Percentiles rank a stretch among this genome's conserved stretches.
Evolutionary conservation across 805 yeast genomes (phyloP).

Genomic region (Cyberlindnera xishuangbannaensis): DNA sequence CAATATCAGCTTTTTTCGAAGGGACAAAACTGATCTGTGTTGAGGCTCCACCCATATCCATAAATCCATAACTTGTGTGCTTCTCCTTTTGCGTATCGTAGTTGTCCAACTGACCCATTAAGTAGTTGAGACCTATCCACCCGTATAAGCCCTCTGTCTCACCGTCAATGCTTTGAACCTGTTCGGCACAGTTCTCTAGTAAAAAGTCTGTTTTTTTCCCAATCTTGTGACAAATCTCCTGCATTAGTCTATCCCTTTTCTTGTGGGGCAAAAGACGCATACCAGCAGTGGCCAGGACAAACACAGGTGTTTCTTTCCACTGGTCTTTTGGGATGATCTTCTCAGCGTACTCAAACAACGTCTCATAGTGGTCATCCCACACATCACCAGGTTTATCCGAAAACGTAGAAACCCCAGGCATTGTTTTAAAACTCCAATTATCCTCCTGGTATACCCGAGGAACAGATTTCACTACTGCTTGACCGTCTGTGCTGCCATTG

Average conservation of each 20-base stretch:
- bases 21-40: slow-evolving; percentile 95
- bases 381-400: slow-evolving; percentile 46
- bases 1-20: slow-evolving; percentile 48
- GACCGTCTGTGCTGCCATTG: too few species aligned
- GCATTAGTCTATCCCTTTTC: slow-evolving; percentile 48
- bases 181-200: slow-evolving; percentile 53
- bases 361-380: slow-evolving; percentile 66
- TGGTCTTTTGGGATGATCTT: slow-evolving; percentile 58
- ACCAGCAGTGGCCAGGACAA: slow-evolving; percentile 94
- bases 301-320: slow-evolving; percentile 71
- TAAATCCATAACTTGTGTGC: slow-evolving; percentile 76
- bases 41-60: slow-evolving; percentile 99
- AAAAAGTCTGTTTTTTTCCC: slow-evolving; percentile 49
- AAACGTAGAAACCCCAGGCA: slow-evolving; percentile 81
- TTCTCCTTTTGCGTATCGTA: slow-evolving; percentile 33
- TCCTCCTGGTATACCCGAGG: slow-evolving; percentile 61
- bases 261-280: slow-evolving; percentile 69
- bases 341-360: slow-evolving; percentile 64
- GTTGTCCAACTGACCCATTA: slow-evolving; percentile 58
- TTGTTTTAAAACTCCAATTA: slow-evolving; percentile 65
- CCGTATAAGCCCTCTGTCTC: slow-evolving; percentile 94
- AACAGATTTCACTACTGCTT: slow-evolving; percentile 44
- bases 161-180: slow-evolving; percentile 86
- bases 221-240: slow-evolving; percentile 55
- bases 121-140: slow-evolving; percentile 87